Conservation (phyloP, 345 rosid genomes). For the Arabis alpina region DNA sequence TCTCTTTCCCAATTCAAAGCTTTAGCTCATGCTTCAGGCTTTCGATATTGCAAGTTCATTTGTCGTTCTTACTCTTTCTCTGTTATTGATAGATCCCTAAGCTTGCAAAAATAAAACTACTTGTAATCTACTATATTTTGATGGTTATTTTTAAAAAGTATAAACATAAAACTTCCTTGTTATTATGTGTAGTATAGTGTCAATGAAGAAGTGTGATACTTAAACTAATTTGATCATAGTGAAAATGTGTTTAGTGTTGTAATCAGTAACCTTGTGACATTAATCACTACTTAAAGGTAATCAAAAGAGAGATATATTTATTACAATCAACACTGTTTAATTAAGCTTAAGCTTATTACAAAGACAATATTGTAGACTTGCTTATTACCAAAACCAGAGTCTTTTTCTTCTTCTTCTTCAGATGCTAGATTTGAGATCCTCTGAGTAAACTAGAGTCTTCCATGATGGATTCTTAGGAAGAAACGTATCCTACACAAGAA, state of each 20-base stretch:
- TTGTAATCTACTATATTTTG: background rate
- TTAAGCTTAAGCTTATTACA: too few species aligned
- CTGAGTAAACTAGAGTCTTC: conserved; percentile 55
- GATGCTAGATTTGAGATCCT: conserved; percentile 53
- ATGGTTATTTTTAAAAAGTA: too few species aligned
- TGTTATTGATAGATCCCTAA: conserved; percentile 6
- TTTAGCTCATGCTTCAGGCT: conserved; percentile 20
- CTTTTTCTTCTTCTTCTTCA: conserved; percentile 11
- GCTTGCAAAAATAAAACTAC: background rate
- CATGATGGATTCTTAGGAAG: conserved; percentile 65
- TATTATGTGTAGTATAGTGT: background rate
- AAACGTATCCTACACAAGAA: conserved; percentile 68
- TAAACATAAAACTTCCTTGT: background rate
- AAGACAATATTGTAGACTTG: background rate
- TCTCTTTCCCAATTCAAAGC: conserved; percentile 1
- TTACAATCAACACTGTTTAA: too few species aligned
- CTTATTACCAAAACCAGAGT: conserved; percentile 1
- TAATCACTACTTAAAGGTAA: too few species aligned
- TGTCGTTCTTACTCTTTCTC: background rate
- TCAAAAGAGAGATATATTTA: too few species aligned
- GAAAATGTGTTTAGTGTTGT: background rate
- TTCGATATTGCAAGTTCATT: conserved; percentile 9
- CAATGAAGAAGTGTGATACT: too few species aligned
- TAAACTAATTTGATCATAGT: conserved; percentile 1
- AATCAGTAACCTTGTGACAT: too few species aligned